Evolutionary conservation across 2,329 filamentous ascomycete species (phyloP), one percentile per base, ranked within the genome.

Genomic region (Pezicula rhizophila): DNA sequence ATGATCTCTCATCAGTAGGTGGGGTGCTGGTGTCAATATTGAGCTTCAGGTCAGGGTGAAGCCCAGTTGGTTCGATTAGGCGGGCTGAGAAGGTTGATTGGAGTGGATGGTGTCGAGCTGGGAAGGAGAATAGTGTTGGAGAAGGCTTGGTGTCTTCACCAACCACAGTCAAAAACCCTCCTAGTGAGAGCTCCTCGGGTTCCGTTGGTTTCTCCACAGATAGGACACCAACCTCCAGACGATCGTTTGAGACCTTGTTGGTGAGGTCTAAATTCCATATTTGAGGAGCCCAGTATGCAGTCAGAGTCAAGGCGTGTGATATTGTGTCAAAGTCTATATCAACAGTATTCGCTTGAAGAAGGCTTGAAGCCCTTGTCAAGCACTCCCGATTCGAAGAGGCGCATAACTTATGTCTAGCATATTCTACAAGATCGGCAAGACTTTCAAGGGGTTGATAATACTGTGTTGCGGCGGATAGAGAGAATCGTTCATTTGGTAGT

Each of bases 191-290:
- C 56, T 96, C 88, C 64, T 91, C 80, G 0, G 79, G 70, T 50
- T 89, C 82, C 12, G 79, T 72, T 12, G 84, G 76, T 4, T 72
- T 70, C 56, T 90, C 84, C 10, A 77, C 72, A 5, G 80, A 80
- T 49, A 97, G 70, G 38, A 96, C 77, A 14, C 92, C 92, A 17
- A 96, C 80, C 64, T 97, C 92, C 5, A 89, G 77, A 42, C 85
- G 79, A 42, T 81, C 73, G 1, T 69, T 62, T 0, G 66, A 58
- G 4, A 28, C 20, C 12, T 51, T 49, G 20, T 52, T 64, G 55
- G 14, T 64, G 56, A 64, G 48, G 43, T 47, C 48, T 33, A 51
- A 46, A 54, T 53, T 39, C 57, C 56, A 49, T 56, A 38, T 52
- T 33, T 48, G 48, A 7, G 68, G 68, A 1, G 78, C 71, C 82